Evolutionary conservation across 2,329 filamentous ascomycete species (phyloP).

Genomic region (Nigrospora osmanthi): DNA sequence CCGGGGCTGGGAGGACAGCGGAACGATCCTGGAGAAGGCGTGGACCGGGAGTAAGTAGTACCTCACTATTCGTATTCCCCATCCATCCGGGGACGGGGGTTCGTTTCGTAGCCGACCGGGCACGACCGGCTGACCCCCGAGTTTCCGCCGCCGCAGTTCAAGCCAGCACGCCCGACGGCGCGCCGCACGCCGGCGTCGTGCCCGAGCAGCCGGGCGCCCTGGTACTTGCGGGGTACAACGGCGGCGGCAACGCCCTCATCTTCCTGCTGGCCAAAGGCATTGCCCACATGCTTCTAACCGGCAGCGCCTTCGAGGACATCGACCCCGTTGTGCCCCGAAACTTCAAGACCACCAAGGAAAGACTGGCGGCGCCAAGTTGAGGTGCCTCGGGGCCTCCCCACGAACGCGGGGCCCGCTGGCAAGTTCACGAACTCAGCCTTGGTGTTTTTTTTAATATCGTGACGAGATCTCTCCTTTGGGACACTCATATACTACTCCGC

Average conservation of each 20-base stretch:
- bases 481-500: too few relatives aligned
- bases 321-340: slow-evolving; percentile 3
- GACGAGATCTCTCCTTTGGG: too few relatives aligned
- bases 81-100: background rate
- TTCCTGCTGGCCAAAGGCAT: slow-evolving; percentile 4
- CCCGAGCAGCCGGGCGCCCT: background rate
- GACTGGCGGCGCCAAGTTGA: background rate
- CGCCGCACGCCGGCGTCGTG: background rate
- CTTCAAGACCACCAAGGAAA: slow-evolving; percentile 5
- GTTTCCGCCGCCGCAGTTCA: background rate
- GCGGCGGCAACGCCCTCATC: slow-evolving; percentile 1
- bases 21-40: slow-evolving; percentile 21
- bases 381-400: too few relatives aligned
- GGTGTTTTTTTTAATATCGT: too few relatives aligned
- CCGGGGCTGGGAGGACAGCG: slow-evolving; percentile 31
- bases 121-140: too few relatives aligned
- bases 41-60: slow-evolving; percentile 5
- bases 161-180: background rate
- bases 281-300: slow-evolving; percentile 4
- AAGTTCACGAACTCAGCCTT: too few relatives aligned
- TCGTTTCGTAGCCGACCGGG: too few relatives aligned
- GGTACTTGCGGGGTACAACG: slow-evolving; percentile 1
- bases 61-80: too few relatives aligned
- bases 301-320: slow-evolving; percentile 1
- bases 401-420: too few relatives aligned